phyloP scores from a whole-genome alignment of 2,329 filamentous ascomycete species.

The Cladosporium sp. region DNA sequence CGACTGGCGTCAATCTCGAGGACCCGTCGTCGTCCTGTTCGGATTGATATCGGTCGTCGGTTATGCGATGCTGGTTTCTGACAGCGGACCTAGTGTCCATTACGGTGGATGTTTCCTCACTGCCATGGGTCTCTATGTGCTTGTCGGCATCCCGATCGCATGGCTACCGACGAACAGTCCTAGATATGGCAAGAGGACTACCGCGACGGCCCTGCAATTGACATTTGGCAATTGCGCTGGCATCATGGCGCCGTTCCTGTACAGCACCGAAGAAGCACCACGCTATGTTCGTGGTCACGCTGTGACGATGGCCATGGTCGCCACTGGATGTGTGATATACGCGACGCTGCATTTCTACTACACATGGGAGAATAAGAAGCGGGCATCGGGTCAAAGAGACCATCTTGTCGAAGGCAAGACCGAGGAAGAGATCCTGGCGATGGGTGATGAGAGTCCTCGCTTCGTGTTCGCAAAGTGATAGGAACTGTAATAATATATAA shows the following conservation, averaged over 20 bases:
- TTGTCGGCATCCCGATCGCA: conserved; percentile 57
- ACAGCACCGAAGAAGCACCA: conserved; percentile 48
- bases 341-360: conserved; percentile 43
- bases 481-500: not conserved
- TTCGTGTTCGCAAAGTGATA: conserved; percentile 10
- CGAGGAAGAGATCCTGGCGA: conserved; percentile 59
- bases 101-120: conserved; percentile 80
- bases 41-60: conserved; percentile 54
- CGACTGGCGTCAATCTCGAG: conserved; percentile 67
- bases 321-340: conserved; percentile 17
- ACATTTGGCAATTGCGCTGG: conserved; percentile 71
- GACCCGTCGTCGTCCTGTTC: conserved; percentile 65
- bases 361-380: conserved; percentile 40
- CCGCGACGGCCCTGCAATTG: conserved; percentile 70
- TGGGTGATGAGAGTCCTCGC: conserved; percentile 61
- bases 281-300: conserved; percentile 55
- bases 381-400: conserved; percentile 63
- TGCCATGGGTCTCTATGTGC: conserved; percentile 69
- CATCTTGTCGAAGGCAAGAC: conserved; percentile 65
- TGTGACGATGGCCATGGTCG: conserved; percentile 54
- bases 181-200: conserved; percentile 74
- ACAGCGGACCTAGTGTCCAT: conserved; percentile 62
- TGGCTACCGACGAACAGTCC: conserved; percentile 68
- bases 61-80: conserved; percentile 62
- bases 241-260: conserved; percentile 64